These are phyloP conservation scores for Skeletonema marinoi DNA, from an alignment of 108 stramenopile species.

Conservation along the genomic window DNA sequence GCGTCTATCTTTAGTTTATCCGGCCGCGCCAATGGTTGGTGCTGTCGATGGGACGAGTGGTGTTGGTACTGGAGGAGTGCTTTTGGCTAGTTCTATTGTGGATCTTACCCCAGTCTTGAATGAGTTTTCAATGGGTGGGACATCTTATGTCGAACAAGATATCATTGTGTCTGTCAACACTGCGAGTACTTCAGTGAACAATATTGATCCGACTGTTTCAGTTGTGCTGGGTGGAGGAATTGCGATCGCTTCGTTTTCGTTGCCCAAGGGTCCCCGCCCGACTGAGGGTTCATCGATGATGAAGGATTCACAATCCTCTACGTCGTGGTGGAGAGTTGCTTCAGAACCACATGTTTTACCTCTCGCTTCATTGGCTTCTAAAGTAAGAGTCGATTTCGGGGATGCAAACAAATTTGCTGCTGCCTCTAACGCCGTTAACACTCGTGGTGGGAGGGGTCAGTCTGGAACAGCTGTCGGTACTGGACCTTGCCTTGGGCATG, in stretches of 20 bases:
- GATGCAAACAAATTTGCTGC: conserved; percentile 13
- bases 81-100: conserved; percentile 68
- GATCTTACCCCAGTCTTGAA: conserved; percentile 73
- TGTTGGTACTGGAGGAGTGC: conserved; percentile 50
- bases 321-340: conserved; percentile 66
- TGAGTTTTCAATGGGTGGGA: conserved; percentile 58
- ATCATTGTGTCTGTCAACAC: conserved; percentile 53
- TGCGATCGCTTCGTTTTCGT: conserved; percentile 62
- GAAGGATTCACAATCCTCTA: conserved; percentile 2
- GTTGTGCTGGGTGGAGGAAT: conserved; percentile 83
- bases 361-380: conserved; percentile 47
- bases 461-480: conserved; percentile 7
- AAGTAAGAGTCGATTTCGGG: conserved; percentile 23
- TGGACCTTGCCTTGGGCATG: conserved; percentile 54
- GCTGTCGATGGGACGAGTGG: conserved; percentile 18
- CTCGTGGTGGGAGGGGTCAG: not conserved
- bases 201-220: conserved; percentile 55
- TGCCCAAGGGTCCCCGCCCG: conserved; percentile 41
- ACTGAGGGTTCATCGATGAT: not conserved
- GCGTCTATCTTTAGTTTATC: conserved; percentile 62
- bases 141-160: conserved; percentile 73
- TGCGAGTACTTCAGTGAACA: conserved; percentile 8
- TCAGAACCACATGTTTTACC: conserved; percentile 81
- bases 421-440: conserved; percentile 8
- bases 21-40: conserved; percentile 40